A percentile compares a stretch with the other conserved stretches of the same genome.
phyloP scores from a whole-genome alignment of 1,284 basidiomycete species.

The Cutaneotrichosporon sp. region DNA sequence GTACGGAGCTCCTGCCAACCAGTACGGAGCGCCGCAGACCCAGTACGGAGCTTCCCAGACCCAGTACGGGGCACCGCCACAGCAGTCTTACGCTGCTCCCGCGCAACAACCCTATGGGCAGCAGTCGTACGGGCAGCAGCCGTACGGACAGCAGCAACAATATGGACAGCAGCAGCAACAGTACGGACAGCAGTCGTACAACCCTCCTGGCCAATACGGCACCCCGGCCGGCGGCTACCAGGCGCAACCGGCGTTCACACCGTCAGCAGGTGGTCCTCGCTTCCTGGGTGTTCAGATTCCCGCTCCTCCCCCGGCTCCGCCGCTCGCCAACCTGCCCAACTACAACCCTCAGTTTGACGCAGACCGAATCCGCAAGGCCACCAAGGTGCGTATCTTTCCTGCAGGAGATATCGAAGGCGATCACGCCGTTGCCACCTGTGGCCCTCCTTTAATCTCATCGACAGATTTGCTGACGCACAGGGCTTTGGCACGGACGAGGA shows the following conservation, averaged over 20 bases:
- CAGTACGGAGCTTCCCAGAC: constrained; percentile 26
- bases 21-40: constrained; percentile 9
- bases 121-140: constrained; percentile 14
- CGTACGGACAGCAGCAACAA: constrained; percentile 14
- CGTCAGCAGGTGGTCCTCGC: constrained; percentile 26
- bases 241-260: constrained; percentile 19
- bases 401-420: not conserved
- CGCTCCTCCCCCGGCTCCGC: constrained; percentile 46
- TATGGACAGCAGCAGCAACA: constrained; percentile 13
- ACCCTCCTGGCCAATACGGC: constrained; percentile 18
- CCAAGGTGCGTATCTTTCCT: constrained; percentile 39
- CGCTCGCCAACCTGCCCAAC: constrained; percentile 37
- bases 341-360: constrained; percentile 53
- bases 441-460: not conserved
- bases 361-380: constrained; percentile 52
- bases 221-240: constrained; percentile 13
- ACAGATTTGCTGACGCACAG: constrained; percentile 23
- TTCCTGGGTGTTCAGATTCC: constrained; percentile 50
- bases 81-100: constrained; percentile 22
- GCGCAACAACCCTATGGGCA: constrained; percentile 10
- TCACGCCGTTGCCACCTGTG: not conserved
- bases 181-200: constrained; percentile 12
- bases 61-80: constrained; percentile 18
- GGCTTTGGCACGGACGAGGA: constrained; percentile 53
- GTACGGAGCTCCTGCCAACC: constrained; percentile 22